A percentile compares a stretch with the other conserved stretches of the same genome.
These are phyloP conservation scores for Vanderwaltozyma yarrowii DNA, from an alignment of 805 yeast species.

Conservation along the genomic window DNA sequence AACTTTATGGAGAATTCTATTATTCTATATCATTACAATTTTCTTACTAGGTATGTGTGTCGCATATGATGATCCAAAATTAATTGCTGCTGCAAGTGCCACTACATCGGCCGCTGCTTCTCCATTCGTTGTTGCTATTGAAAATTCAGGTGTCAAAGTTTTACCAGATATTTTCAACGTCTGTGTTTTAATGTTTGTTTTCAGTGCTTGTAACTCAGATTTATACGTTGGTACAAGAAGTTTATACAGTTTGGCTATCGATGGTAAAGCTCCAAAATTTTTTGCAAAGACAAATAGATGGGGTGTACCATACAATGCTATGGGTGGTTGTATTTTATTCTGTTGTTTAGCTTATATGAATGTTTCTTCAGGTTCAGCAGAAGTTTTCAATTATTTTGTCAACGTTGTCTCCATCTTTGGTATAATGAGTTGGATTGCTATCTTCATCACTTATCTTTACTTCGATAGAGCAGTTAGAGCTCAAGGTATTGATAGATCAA, in stretches of 20 bases:
- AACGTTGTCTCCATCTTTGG: constrained; percentile 72
- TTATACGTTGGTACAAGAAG: constrained; percentile 71
- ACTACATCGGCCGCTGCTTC: constrained; percentile 60
- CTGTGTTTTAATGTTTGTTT: constrained; percentile 63
- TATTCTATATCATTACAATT: constrained; percentile 54
- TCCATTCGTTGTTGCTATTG: constrained; percentile 75
- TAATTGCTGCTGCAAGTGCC: constrained; percentile 41
- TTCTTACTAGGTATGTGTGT: constrained; percentile 61
- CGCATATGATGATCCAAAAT: constrained; percentile 42
- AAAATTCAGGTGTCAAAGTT: constrained; percentile 49
- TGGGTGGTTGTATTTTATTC: constrained; percentile 42
- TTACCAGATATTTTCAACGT: constrained; percentile 72
- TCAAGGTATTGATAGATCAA: constrained; percentile 52
- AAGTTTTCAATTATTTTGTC: constrained; percentile 58
- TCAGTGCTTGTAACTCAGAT: constrained; percentile 76
- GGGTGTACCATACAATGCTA: constrained; percentile 62
- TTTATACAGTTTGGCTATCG: constrained; percentile 58
- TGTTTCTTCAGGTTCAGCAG: constrained; percentile 44
- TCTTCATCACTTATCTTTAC: constrained; percentile 54
- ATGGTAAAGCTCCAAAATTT: constrained; percentile 63
- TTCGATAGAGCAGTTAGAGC: constrained; percentile 57
- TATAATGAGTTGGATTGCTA: constrained; percentile 63
- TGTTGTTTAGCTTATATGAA: constrained; percentile 64
- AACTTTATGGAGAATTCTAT: constrained; percentile 57
- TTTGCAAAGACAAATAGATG: constrained; percentile 52